Conservation (phyloP, 2,329 filamentous ascomycete genomes). For the Harringtonia lauricola region DNA sequence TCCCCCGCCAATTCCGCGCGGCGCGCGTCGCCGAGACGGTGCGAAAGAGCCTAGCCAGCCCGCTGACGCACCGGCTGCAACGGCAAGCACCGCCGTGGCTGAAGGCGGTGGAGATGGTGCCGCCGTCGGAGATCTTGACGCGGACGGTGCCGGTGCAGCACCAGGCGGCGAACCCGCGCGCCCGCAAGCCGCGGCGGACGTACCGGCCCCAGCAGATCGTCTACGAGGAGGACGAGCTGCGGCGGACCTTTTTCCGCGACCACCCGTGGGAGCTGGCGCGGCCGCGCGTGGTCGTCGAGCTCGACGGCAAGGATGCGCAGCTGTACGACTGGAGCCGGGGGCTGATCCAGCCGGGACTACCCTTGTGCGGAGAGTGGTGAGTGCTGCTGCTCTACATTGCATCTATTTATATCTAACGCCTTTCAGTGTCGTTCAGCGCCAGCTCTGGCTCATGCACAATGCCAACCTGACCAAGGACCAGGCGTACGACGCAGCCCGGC, state of each 20-base stretch:
- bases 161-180: slow-evolving; percentile 28
- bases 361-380: slow-evolving; percentile 76
- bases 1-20: slow-evolving; percentile 25
- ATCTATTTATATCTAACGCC: neutral
- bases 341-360: slow-evolving; percentile 62
- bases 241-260: slow-evolving; percentile 76
- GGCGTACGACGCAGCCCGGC: slow-evolving; percentile 79
- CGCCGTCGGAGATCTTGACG: slow-evolving; percentile 46
- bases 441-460: slow-evolving; percentile 72
- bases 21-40: slow-evolving; percentile 32
- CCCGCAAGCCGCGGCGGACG: slow-evolving; percentile 58
- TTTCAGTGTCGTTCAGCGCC: slow-evolving; percentile 78
- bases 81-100: slow-evolving; percentile 36
- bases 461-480: slow-evolving; percentile 45
- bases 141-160: slow-evolving; percentile 41
- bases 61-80: slow-evolving; percentile 16
- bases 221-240: slow-evolving; percentile 76
- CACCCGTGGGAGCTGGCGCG: slow-evolving; percentile 96
- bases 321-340: slow-evolving; percentile 68
- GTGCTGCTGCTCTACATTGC: slow-evolving; percentile 11
- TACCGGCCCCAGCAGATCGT: slow-evolving; percentile 69
- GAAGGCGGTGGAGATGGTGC: slow-evolving; percentile 37
- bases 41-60: slow-evolving; percentile 21
- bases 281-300: slow-evolving; percentile 74
- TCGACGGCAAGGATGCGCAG: slow-evolving; percentile 71